Evolutionary conservation across 257 asterid species (phyloP), one percentile per base, ranked within the genome.

Genomic region (Verbena officinalis): DNA sequence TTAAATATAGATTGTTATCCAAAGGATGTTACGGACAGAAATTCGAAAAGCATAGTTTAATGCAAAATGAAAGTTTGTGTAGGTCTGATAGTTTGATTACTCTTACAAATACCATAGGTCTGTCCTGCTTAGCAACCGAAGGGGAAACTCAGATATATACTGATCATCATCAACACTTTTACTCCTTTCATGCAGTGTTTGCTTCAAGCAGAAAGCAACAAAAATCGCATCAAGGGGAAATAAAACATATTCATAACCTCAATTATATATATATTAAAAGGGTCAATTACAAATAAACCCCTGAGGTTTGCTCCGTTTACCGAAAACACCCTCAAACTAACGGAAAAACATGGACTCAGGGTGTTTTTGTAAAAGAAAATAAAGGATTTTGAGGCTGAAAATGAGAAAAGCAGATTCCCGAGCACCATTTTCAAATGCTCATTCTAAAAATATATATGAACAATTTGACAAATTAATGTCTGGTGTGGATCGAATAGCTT

Each of bases 21-120:
- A 15, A 22, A 62, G 68, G 20, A 54, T 52, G 56, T 11, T 24
- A n/a, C 15, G 30, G 23, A 60, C 21, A 53, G 40, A 21, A 34
- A 44, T 11, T n/a, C n/a, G 55, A 14, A 1, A 27, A 42, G 52
- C 24, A 52, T 23, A 9, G 22, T 33, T 52, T 21, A 27, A 30
- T 4, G 51, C 17, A 42, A 59, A 48, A 64, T 31, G 55, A 39
- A 4, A 67, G 48, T 12, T 24, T 17, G 58, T 52, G 38, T 58
- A 57, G 76, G 73, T 74, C 22, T 42, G 59, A 65, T 66, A 56
- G 80, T 80, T 59, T 43, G 69, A 82, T 49, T 56, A 73, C 76
- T 89, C 96, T 89, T 91, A 91, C 98, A 73, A 81, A 79, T 86
- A 80, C 85, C 91, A 84, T 59, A 79, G 77, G 62, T 80, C 88